Percentiles rank a stretch among this genome's conserved stretches.
Conservation (phyloP, 768 basidiomycete species). For the Boletus bicolor region DNA sequence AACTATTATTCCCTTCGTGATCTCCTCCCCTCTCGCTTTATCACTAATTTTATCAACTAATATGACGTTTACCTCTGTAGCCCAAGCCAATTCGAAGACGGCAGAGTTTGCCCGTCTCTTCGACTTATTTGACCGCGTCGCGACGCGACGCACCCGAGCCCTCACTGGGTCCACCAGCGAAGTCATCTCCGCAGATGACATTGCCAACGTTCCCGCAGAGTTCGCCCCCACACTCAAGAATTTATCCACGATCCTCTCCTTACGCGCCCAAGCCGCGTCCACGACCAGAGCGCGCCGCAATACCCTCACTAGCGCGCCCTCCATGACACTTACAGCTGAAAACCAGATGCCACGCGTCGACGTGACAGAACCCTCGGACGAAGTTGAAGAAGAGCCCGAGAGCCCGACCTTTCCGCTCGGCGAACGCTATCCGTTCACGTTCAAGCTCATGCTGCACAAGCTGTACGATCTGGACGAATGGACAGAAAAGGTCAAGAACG, state of each 20-base stretch:
- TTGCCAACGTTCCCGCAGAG: constrained; percentile 28
- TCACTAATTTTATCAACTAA: constrained; percentile 7
- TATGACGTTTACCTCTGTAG: constrained; percentile 20
- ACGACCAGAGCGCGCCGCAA: constrained; percentile 20
- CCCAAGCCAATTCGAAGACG: constrained; percentile 36
- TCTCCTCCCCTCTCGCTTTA: background rate
- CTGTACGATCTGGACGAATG: constrained; percentile 61
- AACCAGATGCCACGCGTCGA: background rate
- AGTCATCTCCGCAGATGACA: constrained; percentile 30
- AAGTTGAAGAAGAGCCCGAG: constrained; percentile 25
- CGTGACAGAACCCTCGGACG: constrained; percentile 11
- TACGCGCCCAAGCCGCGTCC: constrained; percentile 22
- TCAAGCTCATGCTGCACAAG: constrained; percentile 66
- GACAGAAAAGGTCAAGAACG: constrained; percentile 51
- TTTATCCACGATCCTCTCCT: constrained; percentile 33
- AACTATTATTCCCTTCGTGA: background rate
- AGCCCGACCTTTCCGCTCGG: constrained; percentile 42
- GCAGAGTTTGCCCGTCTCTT: constrained; percentile 55
- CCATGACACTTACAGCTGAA: background rate
- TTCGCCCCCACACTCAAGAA: constrained; percentile 36
- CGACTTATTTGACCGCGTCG: constrained; percentile 51
- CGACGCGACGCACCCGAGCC: constrained; percentile 39
- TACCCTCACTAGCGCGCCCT: constrained; percentile 19
- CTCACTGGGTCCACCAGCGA: constrained; percentile 13
- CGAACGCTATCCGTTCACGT: constrained; percentile 53